Evolutionary conservation across 148 eudicot genomes (phyloP).

Genomic region (Linanthus parryae): DNA sequence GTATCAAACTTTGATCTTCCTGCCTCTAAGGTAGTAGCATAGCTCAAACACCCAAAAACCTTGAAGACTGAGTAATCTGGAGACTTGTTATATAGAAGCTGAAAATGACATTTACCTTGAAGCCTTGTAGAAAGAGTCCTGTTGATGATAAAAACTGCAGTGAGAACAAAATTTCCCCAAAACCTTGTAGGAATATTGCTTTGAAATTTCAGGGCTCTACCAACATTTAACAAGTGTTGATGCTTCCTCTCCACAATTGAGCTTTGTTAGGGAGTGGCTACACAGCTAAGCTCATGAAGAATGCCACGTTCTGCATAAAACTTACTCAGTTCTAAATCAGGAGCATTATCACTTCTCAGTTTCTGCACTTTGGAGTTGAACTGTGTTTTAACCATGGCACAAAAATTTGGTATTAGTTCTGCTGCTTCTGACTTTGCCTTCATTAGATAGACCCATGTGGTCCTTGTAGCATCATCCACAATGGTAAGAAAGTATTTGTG

Average conservation of each 20-base stretch:
- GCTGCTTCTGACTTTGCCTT: not conserved
- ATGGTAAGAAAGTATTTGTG: not conserved
- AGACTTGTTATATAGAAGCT: too few relatives aligned
- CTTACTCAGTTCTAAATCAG: not conserved
- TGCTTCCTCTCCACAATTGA: not conserved
- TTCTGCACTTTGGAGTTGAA: not conserved
- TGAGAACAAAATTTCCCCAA: not conserved
- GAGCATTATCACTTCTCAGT: not conserved
- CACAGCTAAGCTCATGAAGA: not conserved
- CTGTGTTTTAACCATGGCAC: not conserved
- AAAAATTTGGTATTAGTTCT: not conserved
- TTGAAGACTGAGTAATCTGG: too few relatives aligned
- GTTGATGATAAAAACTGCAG: not conserved
- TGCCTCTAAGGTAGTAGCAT: too few relatives aligned
- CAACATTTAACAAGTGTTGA: not conserved
- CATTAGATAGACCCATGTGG: slow-evolving; percentile 3
- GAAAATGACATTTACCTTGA: too few relatives aligned
- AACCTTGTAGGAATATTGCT: not conserved
- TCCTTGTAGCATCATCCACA: not conserved
- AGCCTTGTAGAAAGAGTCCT: not conserved
- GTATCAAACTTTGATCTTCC: too few relatives aligned
- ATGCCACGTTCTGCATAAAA: not conserved
- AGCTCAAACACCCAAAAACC: too few relatives aligned
- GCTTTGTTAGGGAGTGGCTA: not conserved
- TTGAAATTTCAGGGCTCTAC: slow-evolving; percentile 1